These are phyloP conservation scores for Saitozyma podzolica DNA, from an alignment of 768 basidiomycete species.

Conservation along the genomic window DNA sequence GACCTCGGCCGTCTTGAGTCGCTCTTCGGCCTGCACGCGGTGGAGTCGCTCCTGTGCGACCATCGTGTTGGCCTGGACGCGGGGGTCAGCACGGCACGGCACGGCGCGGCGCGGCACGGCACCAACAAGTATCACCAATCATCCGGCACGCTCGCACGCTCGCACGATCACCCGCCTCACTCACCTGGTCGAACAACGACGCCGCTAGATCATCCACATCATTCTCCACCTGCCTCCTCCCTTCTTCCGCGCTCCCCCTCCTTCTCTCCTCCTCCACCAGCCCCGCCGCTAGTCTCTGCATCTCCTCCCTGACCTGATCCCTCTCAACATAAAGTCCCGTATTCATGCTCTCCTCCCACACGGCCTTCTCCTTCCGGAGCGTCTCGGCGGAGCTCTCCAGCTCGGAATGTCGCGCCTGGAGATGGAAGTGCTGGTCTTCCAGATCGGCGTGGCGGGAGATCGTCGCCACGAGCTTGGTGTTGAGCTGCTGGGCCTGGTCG, in stretches of 20 bases:
- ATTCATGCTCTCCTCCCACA: slow-evolving; percentile 85
- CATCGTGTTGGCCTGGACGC: slow-evolving; percentile 85
- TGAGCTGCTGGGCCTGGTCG: slow-evolving; percentile 85
- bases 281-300: slow-evolving; percentile 88
- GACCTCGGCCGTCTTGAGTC: slow-evolving; percentile 72
- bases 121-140: neutral
- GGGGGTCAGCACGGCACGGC: slow-evolving; percentile 1
- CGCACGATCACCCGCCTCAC: slow-evolving; percentile 3
- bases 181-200: slow-evolving; percentile 66
- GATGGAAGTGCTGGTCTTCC: slow-evolving; percentile 79
- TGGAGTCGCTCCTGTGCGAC: slow-evolving; percentile 84
- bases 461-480: slow-evolving; percentile 85
- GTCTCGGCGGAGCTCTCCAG: slow-evolving; percentile 67
- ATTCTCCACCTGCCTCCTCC: slow-evolving; percentile 78
- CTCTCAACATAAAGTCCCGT: slow-evolving; percentile 91
- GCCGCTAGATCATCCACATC: slow-evolving; percentile 94
- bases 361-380: slow-evolving; percentile 78
- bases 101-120: neutral
- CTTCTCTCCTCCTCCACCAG: slow-evolving; percentile 92
- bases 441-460: slow-evolving; percentile 90
- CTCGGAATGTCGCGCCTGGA: slow-evolving; percentile 46
- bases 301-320: slow-evolving; percentile 82
- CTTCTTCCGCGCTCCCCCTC: slow-evolving; percentile 84
- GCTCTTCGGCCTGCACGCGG: slow-evolving; percentile 69
- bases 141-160: neutral